Conservation (phyloP, 139 green algal species). For the Picochlorum sp. region DNA sequence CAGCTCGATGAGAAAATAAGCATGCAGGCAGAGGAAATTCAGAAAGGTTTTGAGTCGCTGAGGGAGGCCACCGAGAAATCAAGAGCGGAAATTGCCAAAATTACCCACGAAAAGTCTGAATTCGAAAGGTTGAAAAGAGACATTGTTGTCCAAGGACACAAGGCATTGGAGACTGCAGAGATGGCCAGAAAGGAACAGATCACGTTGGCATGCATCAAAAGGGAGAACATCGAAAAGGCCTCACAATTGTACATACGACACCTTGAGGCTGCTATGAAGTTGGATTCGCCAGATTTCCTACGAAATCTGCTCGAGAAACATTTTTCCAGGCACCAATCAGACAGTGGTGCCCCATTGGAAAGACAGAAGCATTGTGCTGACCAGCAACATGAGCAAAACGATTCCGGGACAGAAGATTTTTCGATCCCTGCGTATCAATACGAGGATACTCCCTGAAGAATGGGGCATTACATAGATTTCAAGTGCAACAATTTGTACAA, state of each 20-base stretch:
- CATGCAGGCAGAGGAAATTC: too few relatives aligned
- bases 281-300: neutral
- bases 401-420: neutral
- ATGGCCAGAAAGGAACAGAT: slow-evolving; percentile 7
- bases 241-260: neutral
- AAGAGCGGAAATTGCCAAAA: too few relatives aligned
- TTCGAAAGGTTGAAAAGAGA: neutral
- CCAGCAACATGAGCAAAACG: too few relatives aligned
- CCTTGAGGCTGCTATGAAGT: slow-evolving; percentile 6
- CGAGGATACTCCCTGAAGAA: neutral
- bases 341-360: neutral
- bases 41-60: too few relatives aligned
- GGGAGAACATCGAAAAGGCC: neutral
- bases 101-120: too few relatives aligned
- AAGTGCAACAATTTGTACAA: neutral
- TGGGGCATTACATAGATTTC: neutral
- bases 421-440: neutral
- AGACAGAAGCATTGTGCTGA: neutral
- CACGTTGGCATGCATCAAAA: slow-evolving; percentile 1
- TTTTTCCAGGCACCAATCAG: slow-evolving; percentile 3
- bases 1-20: too few relatives aligned
- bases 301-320: neutral
- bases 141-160: slow-evolving; percentile 4
- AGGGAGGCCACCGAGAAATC: too few relatives aligned
- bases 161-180: slow-evolving; percentile 12